Evolutionary conservation across 2,329 filamentous ascomycete genomes (phyloP).

Genomic region (Trichoderma brevicompactum): DNA sequence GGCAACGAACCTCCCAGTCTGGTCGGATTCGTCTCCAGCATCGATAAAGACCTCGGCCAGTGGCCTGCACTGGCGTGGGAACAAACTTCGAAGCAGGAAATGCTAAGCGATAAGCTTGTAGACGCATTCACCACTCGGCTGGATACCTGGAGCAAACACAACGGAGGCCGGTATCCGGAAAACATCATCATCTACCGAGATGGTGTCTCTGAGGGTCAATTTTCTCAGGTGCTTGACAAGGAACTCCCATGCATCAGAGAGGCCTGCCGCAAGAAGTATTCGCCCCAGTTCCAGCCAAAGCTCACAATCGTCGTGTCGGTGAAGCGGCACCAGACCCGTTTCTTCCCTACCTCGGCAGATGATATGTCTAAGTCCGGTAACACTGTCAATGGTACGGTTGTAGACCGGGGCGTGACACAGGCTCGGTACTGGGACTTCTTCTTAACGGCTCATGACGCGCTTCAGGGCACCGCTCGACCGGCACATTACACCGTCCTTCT

Average conservation of each 20-base stretch:
- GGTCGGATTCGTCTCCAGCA: slow-evolving; percentile 78
- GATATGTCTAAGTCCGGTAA: slow-evolving; percentile 63
- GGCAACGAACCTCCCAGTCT: slow-evolving; percentile 65
- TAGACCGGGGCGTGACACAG: slow-evolving; percentile 82
- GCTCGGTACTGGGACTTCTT: slow-evolving; percentile 82
- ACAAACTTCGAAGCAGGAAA: slow-evolving; percentile 70
- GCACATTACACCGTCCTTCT: slow-evolving; percentile 81
- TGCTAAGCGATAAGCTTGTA: slow-evolving; percentile 64
- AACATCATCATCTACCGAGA: slow-evolving; percentile 87
- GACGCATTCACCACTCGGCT: slow-evolving; percentile 69
- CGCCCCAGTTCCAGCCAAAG: slow-evolving; percentile 58
- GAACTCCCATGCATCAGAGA: slow-evolving; percentile 70
- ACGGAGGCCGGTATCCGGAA: slow-evolving; percentile 61
- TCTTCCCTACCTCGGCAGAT: slow-evolving; percentile 68
- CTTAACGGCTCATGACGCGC: slow-evolving; percentile 76
- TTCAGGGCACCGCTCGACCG: slow-evolving; percentile 82
- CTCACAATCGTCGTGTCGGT: slow-evolving; percentile 79
- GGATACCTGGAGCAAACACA: slow-evolving; percentile 64
- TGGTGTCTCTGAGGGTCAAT: slow-evolving; percentile 88
- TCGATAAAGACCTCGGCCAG: slow-evolving; percentile 71
- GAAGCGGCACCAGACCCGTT: slow-evolving; percentile 87
- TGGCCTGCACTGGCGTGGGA: slow-evolving; percentile 77
- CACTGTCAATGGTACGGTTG: slow-evolving; percentile 74
- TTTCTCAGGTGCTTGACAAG: slow-evolving; percentile 65
- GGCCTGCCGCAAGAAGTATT: slow-evolving; percentile 67